A percentile compares a stretch with the other conserved stretches of the same genome.
Conservation (phyloP, 352 stramenopile genomes). For the Pythium dissimile region DNA sequence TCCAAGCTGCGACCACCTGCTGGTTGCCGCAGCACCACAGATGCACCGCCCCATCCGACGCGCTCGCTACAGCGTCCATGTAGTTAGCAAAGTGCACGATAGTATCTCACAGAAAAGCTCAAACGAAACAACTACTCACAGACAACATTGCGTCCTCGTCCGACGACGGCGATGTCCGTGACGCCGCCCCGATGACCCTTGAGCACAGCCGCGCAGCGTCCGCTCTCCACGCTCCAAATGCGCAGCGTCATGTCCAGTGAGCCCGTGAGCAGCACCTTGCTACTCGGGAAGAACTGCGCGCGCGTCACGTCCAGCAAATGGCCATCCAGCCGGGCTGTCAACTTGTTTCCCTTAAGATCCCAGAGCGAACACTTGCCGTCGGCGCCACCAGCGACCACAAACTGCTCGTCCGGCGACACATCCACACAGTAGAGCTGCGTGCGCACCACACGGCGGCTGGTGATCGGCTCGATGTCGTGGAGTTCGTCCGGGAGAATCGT, state of each 20-base stretch:
- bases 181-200: conserved; percentile 57
- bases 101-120: background rate
- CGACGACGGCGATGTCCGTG: conserved; percentile 57
- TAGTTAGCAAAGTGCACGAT: background rate
- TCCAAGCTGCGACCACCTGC: conserved; percentile 54
- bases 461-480: background rate
- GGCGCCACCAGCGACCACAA: conserved; percentile 46
- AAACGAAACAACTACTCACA: conserved; percentile 46
- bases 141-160: conserved; percentile 62
- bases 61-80: conserved; percentile 44
- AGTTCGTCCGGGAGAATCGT: conserved; percentile 3
- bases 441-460: background rate
- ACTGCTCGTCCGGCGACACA: conserved; percentile 47
- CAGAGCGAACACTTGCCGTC: conserved; percentile 55
- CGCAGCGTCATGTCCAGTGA: conserved; percentile 73
- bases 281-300: conserved; percentile 65
- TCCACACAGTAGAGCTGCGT: conserved; percentile 49
- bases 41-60: conserved; percentile 57
- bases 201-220: conserved; percentile 51
- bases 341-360: conserved; percentile 27
- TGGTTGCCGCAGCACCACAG: conserved; percentile 63
- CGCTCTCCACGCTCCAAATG: conserved; percentile 53
- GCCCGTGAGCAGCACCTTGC: conserved; percentile 60
- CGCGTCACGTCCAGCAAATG: conserved; percentile 63
- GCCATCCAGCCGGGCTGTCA: conserved; percentile 35